Evolutionary conservation across 768 basidiomycete species (phyloP).

Genomic region (Mycena indigotica): DNA sequence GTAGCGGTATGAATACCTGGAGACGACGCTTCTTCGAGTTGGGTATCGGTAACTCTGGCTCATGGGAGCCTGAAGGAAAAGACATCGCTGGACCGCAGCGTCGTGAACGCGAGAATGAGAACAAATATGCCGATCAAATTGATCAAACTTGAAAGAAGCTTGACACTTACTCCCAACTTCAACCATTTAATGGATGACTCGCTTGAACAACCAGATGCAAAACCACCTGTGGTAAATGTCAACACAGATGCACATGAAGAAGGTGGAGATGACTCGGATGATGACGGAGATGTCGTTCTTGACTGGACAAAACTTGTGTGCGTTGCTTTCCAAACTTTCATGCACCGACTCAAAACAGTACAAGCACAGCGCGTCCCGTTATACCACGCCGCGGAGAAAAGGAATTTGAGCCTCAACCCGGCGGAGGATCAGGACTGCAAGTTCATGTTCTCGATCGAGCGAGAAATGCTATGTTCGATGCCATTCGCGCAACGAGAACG

Average conservation of each 20-base stretch:
- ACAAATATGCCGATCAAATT: too few relatives aligned
- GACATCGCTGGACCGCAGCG: too few relatives aligned
- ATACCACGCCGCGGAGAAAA: slow-evolving; percentile 98
- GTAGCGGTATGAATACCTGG: slow-evolving; percentile 6
- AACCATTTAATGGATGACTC: slow-evolving; percentile 58
- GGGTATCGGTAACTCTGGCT: slow-evolving; percentile 4
- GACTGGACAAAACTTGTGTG: slow-evolving; percentile 84
- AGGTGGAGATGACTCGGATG: slow-evolving; percentile 56
- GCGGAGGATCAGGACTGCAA: slow-evolving; percentile 75
- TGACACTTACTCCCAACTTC: not conserved
- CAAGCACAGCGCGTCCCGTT: slow-evolving; percentile 55
- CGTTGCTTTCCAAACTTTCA: too few relatives aligned
- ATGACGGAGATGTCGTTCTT: slow-evolving; percentile 74
- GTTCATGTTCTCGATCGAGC: slow-evolving; percentile 78
- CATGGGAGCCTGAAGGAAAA: not conserved
- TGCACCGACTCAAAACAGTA: slow-evolving; percentile 29
- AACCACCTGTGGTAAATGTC: slow-evolving; percentile 30
- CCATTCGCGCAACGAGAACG: slow-evolving; percentile 70
- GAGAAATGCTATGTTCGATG: slow-evolving; percentile 84
- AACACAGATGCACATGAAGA: slow-evolving; percentile 38
- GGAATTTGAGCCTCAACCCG: slow-evolving; percentile 84
- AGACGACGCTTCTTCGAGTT: slow-evolving; percentile 19
- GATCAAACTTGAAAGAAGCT: too few relatives aligned
- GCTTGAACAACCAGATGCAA: slow-evolving; percentile 47
- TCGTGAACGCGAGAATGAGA: too few relatives aligned